phyloP scores from a whole-genome alignment of 495 filamentous ascomycete genomes.

The Penicillium coffeae region DNA sequence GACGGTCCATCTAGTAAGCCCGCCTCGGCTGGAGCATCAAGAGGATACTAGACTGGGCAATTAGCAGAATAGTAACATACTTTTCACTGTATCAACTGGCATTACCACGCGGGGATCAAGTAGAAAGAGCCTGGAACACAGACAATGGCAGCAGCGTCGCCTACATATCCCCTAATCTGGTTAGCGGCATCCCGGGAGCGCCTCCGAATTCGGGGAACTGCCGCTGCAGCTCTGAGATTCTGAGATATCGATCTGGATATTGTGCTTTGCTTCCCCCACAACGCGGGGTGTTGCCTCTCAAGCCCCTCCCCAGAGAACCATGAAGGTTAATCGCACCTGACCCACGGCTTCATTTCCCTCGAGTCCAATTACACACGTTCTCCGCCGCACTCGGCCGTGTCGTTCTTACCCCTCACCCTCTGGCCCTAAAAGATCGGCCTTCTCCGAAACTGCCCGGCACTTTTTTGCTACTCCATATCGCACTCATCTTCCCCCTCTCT shows the following conservation, averaged over 20 bases:
- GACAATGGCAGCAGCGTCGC: too few species aligned
- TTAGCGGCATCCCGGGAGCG: neutral
- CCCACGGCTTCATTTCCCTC: slow-evolving; percentile 5
- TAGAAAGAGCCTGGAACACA: too few species aligned
- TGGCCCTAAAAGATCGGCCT: slow-evolving; percentile 21
- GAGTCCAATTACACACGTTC: slow-evolving; percentile 6
- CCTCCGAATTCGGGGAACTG: neutral
- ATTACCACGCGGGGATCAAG: too few species aligned
- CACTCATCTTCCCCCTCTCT: slow-evolving; percentile 6
- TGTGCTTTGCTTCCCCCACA: too few species aligned
- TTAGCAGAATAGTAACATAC: too few species aligned
- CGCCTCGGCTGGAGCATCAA: too few species aligned
- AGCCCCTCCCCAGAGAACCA: slow-evolving; percentile 1
- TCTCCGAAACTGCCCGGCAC: slow-evolving; percentile 25
- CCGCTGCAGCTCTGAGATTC: neutral
- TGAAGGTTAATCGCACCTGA: slow-evolving; percentile 8
- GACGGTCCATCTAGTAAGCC: too few species aligned
- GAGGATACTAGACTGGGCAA: too few species aligned
- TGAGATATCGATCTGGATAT: neutral
- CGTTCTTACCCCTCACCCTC: slow-evolving; percentile 25
- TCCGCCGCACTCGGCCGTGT: slow-evolving; percentile 22
- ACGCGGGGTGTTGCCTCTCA: neutral
- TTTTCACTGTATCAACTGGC: too few species aligned
- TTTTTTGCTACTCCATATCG: slow-evolving; percentile 18
- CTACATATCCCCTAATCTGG: neutral